Evolutionary conservation across 75 land plant genomes (phyloP).

Genomic region (Picea glauca): DNA sequence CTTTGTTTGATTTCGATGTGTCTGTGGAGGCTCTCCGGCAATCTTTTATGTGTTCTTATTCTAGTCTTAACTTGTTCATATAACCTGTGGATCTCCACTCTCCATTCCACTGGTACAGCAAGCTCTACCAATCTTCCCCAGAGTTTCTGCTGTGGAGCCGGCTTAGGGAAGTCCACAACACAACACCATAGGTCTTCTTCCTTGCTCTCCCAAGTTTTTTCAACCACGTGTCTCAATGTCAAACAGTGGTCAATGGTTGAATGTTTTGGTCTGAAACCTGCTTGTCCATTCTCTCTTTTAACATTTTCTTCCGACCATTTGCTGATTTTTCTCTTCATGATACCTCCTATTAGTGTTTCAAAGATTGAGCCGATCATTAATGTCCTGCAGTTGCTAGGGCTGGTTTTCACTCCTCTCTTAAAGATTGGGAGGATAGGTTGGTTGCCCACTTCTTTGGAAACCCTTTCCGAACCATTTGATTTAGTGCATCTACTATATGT

Average conservation of each 20-base stretch:
- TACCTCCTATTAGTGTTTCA: background rate
- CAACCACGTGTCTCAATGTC: background rate
- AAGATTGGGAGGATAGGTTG: background rate
- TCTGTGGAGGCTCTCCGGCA: background rate
- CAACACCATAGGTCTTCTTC: background rate
- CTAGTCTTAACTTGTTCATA: background rate
- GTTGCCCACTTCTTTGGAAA: background rate
- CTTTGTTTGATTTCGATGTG: background rate
- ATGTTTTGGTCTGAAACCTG: background rate
- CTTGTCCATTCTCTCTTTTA: background rate
- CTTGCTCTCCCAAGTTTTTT: background rate
- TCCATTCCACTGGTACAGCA: background rate
- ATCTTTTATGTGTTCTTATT: background rate
- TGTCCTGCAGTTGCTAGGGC: background rate
- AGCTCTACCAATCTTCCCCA: background rate
- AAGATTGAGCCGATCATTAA: background rate
- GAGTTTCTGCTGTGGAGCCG: background rate
- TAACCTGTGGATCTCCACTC: background rate
- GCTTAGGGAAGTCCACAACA: background rate
- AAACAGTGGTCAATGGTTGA: background rate
- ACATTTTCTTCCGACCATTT: background rate
- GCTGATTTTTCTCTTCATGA: background rate
- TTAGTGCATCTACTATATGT: background rate
- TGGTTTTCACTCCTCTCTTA: background rate
- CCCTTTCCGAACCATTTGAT: background rate